A percentile compares a stretch with the other conserved stretches of the same genome.
Conservation (phyloP, 805 yeast genomes). For the Lachancea fermentati region DNA sequence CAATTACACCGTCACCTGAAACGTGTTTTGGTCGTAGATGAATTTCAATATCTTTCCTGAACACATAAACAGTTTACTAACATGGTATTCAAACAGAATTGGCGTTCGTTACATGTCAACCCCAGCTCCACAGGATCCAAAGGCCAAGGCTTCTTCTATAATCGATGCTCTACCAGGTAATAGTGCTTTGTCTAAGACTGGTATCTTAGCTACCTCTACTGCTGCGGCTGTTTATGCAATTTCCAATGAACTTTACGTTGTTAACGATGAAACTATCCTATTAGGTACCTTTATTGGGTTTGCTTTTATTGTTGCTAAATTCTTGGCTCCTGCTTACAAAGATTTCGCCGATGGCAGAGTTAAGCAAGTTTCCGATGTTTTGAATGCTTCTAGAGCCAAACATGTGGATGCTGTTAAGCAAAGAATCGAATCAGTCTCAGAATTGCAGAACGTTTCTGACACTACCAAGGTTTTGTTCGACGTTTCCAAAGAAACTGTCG, state of each 20-base stretch:
- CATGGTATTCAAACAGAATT: slow-evolving; percentile 30
- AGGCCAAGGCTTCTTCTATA: slow-evolving; percentile 83
- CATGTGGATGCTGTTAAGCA: slow-evolving; percentile 91
- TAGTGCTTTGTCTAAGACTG: slow-evolving; percentile 83
- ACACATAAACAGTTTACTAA: no score
- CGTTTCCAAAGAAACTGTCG: slow-evolving; percentile 93
- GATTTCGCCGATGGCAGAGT: slow-evolving; percentile 89
- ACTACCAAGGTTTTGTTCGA: slow-evolving; percentile 90
- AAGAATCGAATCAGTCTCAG: slow-evolving; percentile 83
- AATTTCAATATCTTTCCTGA: no score
- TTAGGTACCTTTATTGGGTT: slow-evolving; percentile 76
- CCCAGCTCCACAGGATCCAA: slow-evolving; percentile 57
- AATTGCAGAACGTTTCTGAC: slow-evolving; percentile 84
- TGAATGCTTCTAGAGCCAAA: slow-evolving; percentile 81
- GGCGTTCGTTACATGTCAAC: slow-evolving; percentile 62
- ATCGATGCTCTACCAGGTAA: slow-evolving; percentile 92
- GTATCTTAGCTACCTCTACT: slow-evolving; percentile 88
- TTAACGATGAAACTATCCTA: slow-evolving; percentile 90
- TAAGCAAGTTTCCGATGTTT: slow-evolving; percentile 70
- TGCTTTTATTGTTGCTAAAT: slow-evolving; percentile 70
- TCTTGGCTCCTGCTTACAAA: slow-evolving; percentile 89
- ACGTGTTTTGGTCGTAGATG: no score
- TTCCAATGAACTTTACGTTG: slow-evolving; percentile 85
- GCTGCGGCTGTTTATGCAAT: slow-evolving; percentile 94
- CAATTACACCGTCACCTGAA: no score